Base-by-base conservation (phyloP, 2,329 filamentous ascomycete species). In the Diaporthe amygdali region DNA sequence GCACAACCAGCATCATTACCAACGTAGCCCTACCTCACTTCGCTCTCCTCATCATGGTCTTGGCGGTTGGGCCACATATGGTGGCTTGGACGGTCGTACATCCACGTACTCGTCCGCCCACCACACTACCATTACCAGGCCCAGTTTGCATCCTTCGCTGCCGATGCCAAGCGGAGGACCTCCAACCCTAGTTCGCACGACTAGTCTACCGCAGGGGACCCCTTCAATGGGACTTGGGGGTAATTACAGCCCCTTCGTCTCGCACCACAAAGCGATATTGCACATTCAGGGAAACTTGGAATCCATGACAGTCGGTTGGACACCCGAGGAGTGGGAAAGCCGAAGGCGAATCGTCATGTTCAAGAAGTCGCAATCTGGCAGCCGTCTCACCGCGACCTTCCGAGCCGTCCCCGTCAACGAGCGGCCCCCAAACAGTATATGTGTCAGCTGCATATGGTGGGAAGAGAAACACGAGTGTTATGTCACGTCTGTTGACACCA, bases 381-480 rank as follows among this genome's bases (percentile, higher is more conserved):
- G 93, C 78, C 94, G 93, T 5, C 92, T 98, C 69, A 92, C 91
- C 41, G 90, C 94, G 17, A 92, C 88, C 17, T 98, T 98, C 84
- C 90, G 92, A 63, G 86, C 95, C 0, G 91, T 98, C 56, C 87
- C 93, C 20, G 90, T 91, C 17, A 93, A 94, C 77, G 93, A 97
- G 73, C 90, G 95, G 27, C 90, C 92, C 1, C 90, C 92, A 3
- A 93, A 96, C 83, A 95, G 93, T 82, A 96, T 97, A 72, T 97
- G 95, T 83, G 94, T 99, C 79, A 98, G 95, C 82, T 99, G 96
- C 85, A 99, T 99, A 78, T 95, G 92, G 86, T 99, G 96, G 96
- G 92, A 92, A 71, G 95, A 97, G 82, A 97, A 95, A 83, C 86
- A 91, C 59, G 94, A 97, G 77, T 97, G 93, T 82, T 98, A 91